Evolutionary conservation across 78 protist species (phyloP), one percentile per base, ranked within the genome.

Genomic region (Cavenderia fasciculata): DNA sequence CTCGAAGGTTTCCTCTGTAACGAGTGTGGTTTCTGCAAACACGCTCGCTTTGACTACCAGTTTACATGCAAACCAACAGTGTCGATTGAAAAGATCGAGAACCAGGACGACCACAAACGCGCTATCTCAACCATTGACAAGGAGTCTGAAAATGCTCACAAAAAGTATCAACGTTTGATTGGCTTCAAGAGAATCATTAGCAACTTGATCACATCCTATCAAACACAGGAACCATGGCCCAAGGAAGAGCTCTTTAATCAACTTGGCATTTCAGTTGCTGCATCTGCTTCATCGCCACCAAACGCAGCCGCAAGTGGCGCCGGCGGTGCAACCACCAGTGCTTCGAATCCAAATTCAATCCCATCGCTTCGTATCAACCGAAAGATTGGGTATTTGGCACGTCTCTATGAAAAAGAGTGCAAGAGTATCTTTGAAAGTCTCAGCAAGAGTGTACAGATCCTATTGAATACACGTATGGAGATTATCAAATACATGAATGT

Each of bases 1-100:
- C 96, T 89, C 31, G 96, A 94, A 29, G 98, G 94, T 8, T 97
- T 95, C 93, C 85, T 96, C 31, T 97, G 99, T 78, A 95, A 94
- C 78, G 98, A 97, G 85, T 97, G 99, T 73, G 99, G 99, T 44
- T 91, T 33, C 92, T 95, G 97, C 85, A 59, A 75, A 85, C 92
- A 88, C 63, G 97, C 89, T 18, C 69, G 94, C 25, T 96, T 96
- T 36, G 97, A 94, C 8, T 89, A 62, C 69, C 7, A 87, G 11
- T 51, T 96, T 46, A 41, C 31, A 21, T 94, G 93, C 25, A 23
- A 41, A 11, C 96, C 88, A 34, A 88, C 87, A 18, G 44, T 41
- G 19, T 71, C 82, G 1, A 87, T 72, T 18, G 96, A 95, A 47
- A 82, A 46, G 34, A 63, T 96, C 68, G 59, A 63, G 31, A 69